Evolutionary conservation across 2,329 filamentous ascomycete genomes (phyloP).

Genomic region (Emmonsia crescens): DNA sequence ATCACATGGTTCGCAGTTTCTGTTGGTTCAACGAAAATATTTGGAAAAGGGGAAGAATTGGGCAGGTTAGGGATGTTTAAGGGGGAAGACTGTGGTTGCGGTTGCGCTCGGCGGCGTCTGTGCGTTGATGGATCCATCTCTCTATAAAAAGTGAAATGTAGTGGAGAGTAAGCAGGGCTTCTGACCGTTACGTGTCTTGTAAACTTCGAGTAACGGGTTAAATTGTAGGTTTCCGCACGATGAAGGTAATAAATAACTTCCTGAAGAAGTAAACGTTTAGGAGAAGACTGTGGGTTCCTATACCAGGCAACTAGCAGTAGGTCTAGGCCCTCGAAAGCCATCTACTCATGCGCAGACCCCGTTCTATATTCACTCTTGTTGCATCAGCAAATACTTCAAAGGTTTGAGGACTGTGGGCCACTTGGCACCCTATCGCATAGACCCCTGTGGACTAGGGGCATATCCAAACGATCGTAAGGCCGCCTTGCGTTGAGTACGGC

Average conservation of each 20-base stretch:
- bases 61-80: not conserved
- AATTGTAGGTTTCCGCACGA: not conserved
- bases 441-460: not conserved
- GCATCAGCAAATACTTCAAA: not conserved
- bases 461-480: not conserved
- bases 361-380: not conserved
- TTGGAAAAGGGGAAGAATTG: not conserved
- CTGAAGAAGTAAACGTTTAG: not conserved
- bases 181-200: not conserved
- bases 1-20: slow-evolving; percentile 4
- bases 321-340: not conserved
- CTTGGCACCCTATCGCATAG: not conserved
- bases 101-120: not conserved
- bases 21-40: not conserved
- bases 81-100: not conserved
- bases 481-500: not conserved
- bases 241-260: not conserved
- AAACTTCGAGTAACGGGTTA: not conserved
- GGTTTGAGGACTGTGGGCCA: not conserved
- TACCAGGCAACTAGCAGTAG: not conserved
- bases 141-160: not conserved
- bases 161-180: not conserved
- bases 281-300: not conserved
- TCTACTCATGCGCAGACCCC: not conserved
- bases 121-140: not conserved